Evolutionary conservation across 208 protist species (phyloP).

Genomic region (Sergeia podlipaevii): DNA sequence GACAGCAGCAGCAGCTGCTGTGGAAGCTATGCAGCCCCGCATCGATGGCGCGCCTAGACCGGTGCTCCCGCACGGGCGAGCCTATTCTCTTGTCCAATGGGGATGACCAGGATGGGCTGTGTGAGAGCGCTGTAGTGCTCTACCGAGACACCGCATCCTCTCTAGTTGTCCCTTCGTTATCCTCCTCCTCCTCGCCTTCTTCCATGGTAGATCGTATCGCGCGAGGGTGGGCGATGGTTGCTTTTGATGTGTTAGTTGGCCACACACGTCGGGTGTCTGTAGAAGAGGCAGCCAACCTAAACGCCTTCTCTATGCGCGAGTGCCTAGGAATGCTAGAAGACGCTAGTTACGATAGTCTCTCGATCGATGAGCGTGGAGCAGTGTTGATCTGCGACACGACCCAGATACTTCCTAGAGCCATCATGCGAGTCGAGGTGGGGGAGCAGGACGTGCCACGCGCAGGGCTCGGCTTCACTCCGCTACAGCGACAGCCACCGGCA

Average conservation of each 20-base stretch:
- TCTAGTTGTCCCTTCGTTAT: slow-evolving; percentile 10
- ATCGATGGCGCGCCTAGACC: slow-evolving; percentile 33
- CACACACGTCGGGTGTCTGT: slow-evolving; percentile 32
- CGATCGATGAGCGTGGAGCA: slow-evolving; percentile 30
- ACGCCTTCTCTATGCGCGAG: slow-evolving; percentile 51
- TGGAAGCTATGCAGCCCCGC: slow-evolving; percentile 61
- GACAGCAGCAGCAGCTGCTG: slow-evolving; percentile 38
- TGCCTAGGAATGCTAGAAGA: slow-evolving; percentile 60
- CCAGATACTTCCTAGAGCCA: slow-evolving; percentile 44
- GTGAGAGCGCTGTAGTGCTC: slow-evolving; percentile 47
- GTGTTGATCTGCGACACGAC: slow-evolving; percentile 46
- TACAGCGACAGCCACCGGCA: not conserved
- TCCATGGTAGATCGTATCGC: slow-evolving; percentile 9
- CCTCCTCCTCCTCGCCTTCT: slow-evolving; percentile 12
- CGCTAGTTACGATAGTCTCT: slow-evolving; percentile 58
- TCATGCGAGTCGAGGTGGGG: slow-evolving; percentile 14
- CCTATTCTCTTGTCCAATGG: slow-evolving; percentile 15
- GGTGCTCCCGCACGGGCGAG: slow-evolving; percentile 16
- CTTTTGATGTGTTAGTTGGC: slow-evolving; percentile 49
- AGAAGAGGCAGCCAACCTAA: slow-evolving; percentile 43
- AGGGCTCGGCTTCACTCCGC: not conserved
- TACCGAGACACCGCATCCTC: slow-evolving; percentile 40
- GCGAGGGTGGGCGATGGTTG: slow-evolving; percentile 48
- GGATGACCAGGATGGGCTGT: slow-evolving; percentile 45
- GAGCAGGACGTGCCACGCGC: not conserved